Base-by-base conservation (phyloP, 2,329 filamentous ascomycete genomes). In the Diaporthe eres region DNA sequence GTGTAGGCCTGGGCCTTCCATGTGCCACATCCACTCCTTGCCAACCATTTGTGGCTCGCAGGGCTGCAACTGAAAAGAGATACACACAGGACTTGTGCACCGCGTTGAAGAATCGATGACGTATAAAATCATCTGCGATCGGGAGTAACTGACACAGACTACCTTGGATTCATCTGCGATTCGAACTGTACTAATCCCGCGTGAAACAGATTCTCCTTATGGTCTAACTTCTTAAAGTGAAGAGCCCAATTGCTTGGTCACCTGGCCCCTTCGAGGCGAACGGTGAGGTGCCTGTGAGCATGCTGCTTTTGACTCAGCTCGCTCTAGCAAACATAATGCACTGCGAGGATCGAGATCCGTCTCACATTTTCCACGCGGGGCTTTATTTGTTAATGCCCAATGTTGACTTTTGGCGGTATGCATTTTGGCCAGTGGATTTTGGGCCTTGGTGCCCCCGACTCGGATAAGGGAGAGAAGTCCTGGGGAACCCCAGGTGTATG, bases 371-470 rank as follows among this genome's bases (percentile, higher is more conserved):
- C 47, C 65, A 68, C 65, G 22, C 13, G 47, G 31, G 3, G 31
- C 31, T 53, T 28, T 28, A 51, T 28, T 55, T 22, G 65, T 70
- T 22, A 39, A 55, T 70, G 65, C 65, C 65, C 65, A 70, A 70
- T 8, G 19, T 55, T 37, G 49, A 25, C 28, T 8, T 55, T 39
- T 70, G 34, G 65, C 47, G 65, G 65, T 55, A 70, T 53, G 65
- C 22, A 42, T 19, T 28, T 4, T 9, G 47, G 17, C 31, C 3
- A 68, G 63, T 51, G 63, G 10, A n/a, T 25, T 37, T 51, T 51
- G 44, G 25, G 63, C 47, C 47, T 53, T 42, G 49, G n/a, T 70
- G 47, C 7, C 13, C 34, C 22, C 49, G 47, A 42, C 47, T 70
- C 65, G 22, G 37, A 70, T 37, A 4, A 1, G n/a, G 58, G 44